Conservation (phyloP, 257 asterid species). For the Fraxinus americana region DNA sequence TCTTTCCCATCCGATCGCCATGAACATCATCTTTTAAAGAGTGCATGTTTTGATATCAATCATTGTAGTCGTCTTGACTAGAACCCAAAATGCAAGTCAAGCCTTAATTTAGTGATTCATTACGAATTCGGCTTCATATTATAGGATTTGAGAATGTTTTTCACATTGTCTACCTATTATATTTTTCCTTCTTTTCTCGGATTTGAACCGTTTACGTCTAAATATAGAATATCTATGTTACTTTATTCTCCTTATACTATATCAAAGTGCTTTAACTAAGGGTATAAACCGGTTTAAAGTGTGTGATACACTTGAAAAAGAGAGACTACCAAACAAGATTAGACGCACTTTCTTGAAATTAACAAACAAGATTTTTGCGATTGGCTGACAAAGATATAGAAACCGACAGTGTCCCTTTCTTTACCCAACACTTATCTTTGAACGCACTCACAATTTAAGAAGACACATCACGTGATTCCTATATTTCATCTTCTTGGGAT, state of each 20-base stretch:
- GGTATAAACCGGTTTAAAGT: too few species aligned
- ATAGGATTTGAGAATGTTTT: too few species aligned
- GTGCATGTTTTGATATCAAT: background rate
- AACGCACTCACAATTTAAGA: slow-evolving; percentile 22
- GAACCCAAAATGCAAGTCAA: too few species aligned
- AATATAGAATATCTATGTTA: too few species aligned
- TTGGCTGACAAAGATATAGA: slow-evolving; percentile 29
- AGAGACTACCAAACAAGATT: slow-evolving; percentile 23
- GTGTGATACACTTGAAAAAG: slow-evolving; percentile 28
- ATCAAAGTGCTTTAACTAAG: too few species aligned
- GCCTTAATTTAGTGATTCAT: too few species aligned
- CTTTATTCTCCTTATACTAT: too few species aligned
- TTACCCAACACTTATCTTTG: slow-evolving; percentile 40
- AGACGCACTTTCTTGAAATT: slow-evolving; percentile 26
- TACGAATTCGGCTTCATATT: too few species aligned
- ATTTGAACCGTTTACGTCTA: too few species aligned
- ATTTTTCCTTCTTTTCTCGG: too few species aligned
- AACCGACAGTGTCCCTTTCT: slow-evolving; percentile 46
- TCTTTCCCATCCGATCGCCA: background rate
- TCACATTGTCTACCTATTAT: too few species aligned
- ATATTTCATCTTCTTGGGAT: slow-evolving; percentile 44
- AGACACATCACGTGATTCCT: slow-evolving; percentile 42
- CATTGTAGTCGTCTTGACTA: background rate
- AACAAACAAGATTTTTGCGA: slow-evolving; percentile 5
- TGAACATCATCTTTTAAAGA: background rate